These are phyloP conservation scores for Apophysomyces sp. DNA, from an alignment of 371 early-diverging fungal species.

Conservation along the genomic window DNA sequence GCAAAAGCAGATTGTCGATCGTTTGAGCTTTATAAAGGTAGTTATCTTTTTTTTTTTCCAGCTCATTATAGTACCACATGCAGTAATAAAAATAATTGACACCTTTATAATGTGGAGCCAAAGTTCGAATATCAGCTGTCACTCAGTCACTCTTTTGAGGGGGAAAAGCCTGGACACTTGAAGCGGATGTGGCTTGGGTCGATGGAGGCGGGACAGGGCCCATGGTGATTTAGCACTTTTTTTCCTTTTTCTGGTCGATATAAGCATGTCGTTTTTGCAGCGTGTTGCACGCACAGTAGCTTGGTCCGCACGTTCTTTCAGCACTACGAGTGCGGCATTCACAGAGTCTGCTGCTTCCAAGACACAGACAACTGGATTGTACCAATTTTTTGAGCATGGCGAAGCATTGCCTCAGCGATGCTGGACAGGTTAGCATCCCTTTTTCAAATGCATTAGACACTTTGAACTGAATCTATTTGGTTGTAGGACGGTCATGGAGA, in stretches of 20 bases:
- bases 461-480: not conserved
- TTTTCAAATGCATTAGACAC: not conserved
- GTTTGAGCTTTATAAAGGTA: no score
- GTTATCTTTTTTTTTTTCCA: no score
- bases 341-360: conserved; percentile 10
- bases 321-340: conserved; percentile 22
- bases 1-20: no score
- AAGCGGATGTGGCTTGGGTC: no score
- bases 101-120: no score
- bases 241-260: conserved; percentile 1
- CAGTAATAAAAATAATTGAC: no score
- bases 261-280: conserved; percentile 23
- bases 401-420: conserved; percentile 63
- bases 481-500: conserved; percentile 87
- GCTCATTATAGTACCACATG: no score
- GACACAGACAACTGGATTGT: conserved; percentile 57
- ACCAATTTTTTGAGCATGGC: conserved; percentile 89
- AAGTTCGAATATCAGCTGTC: no score
- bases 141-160: no score
- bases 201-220: not conserved
- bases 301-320: conserved; percentile 23
- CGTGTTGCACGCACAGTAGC: conserved; percentile 14
- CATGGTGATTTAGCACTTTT: no score
- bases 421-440: conserved; percentile 59
- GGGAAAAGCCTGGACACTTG: no score